Evolutionary conservation across 2,329 filamentous ascomycete species (phyloP).

Genomic region (Arthrobotrys sphaeroides): DNA sequence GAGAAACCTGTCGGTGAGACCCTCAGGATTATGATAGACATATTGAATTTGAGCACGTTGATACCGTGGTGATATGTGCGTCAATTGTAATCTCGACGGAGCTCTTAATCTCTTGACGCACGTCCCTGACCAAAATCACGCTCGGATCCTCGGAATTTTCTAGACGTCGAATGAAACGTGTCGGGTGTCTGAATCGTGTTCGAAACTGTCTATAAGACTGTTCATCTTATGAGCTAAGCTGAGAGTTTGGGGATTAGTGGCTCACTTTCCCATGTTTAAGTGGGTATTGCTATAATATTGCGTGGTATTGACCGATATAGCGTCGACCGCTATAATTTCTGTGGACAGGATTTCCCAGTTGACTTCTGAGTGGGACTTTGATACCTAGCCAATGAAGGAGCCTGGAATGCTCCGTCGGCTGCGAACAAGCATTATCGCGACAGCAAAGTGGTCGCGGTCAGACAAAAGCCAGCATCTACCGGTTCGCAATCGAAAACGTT

Average conservation of each 20-base stretch:
- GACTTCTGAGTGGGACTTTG: not conserved
- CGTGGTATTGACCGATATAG: not conserved
- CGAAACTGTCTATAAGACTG: not conserved
- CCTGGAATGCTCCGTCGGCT: not conserved
- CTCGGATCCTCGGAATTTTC: constrained; percentile 10
- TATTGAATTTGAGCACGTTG: not conserved
- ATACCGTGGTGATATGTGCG: not conserved
- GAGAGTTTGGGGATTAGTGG: not conserved
- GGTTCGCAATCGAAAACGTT: not conserved
- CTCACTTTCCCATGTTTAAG: not conserved
- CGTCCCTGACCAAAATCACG: not conserved
- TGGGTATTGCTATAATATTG: not conserved
- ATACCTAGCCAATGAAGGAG: not conserved
- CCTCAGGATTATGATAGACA: not conserved
- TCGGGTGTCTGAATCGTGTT: not conserved
- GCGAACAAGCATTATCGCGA: not conserved
- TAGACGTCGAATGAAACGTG: not conserved
- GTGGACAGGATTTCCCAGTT: not conserved
- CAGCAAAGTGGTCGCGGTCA: not conserved
- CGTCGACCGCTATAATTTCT: not conserved
- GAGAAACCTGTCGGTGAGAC: not conserved
- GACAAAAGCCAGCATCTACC: not conserved
- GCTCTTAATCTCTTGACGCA: not conserved
- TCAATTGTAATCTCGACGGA: not conserved
- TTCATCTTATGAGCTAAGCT: not conserved